phyloP scores from a whole-genome alignment of 2,329 filamentous ascomycete genomes.

The Cytospora piceicola region DNA sequence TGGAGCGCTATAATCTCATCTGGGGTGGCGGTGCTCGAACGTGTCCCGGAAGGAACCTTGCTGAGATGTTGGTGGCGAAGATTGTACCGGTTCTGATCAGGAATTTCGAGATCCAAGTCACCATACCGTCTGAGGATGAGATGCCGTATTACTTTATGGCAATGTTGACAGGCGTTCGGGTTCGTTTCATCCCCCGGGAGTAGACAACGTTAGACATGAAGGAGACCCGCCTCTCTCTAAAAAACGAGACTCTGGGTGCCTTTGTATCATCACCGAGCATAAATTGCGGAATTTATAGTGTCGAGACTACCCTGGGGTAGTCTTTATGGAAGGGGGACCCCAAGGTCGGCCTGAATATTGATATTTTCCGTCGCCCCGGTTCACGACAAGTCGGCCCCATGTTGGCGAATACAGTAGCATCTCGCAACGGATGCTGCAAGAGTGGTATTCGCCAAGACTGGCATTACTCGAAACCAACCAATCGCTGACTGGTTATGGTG shows the following conservation, averaged over 20 bases:
- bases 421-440: not conserved
- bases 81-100: slow-evolving; percentile 46
- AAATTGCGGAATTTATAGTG: not conserved
- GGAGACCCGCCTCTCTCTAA: not conserved
- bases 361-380: not conserved
- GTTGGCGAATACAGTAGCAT: not conserved
- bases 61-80: slow-evolving; percentile 54
- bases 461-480: not conserved
- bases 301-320: not conserved
- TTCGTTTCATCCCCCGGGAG: slow-evolving; percentile 41
- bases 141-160: slow-evolving; percentile 56
- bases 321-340: no score
- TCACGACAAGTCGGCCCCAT: not conserved
- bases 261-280: not conserved
- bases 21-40: slow-evolving; percentile 57
- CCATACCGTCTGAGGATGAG: slow-evolving; percentile 44
- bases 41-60: slow-evolving; percentile 56
- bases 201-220: not conserved
- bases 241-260: not conserved
- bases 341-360: not conserved
- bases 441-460: not conserved
- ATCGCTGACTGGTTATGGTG: no score
- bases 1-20: slow-evolving; percentile 54
- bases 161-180: slow-evolving; percentile 54
- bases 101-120: slow-evolving; percentile 50